Base-by-base conservation (phyloP, 2,329 filamentous ascomycete genomes). In the Colletotrichum gloeosporioides region DNA sequence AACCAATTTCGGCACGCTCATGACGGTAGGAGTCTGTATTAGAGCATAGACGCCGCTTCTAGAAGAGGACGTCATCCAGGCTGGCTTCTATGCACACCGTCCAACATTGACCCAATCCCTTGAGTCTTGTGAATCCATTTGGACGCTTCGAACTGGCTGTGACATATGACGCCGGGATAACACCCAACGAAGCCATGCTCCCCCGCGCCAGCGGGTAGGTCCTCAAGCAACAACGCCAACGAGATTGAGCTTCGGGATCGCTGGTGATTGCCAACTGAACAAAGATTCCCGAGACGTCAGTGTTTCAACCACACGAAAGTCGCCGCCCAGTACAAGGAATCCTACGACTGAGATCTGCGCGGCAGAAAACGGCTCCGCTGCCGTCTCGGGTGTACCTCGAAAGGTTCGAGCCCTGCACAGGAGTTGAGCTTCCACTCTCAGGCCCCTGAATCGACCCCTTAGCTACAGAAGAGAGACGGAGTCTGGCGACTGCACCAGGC, bases 361-460 rank as follows among this genome's bases (percentile, higher is more conserved):
- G 39, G 16, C 4, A 44, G 16, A 1, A 10, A n/a, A 6, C 8
- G 39, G 16, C 10, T 44, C 4, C 39, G 4, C 39, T n/a, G 4
- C 6, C 39, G 6, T 3, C 8, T n/a, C 16, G 39, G 8, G 36
- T 39, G 36, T 4, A 5, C 8, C 2, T 39, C 15, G 4, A 39
- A 16, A 0, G 36, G 8, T 44, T 44, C 8, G 39, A 44, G 0
- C 18, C 39, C 0, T 44, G 18, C 2, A 16, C 18, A 44, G 0
- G 1, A 44, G 36, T 18, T 18, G 16, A n/a, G 4, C 0, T 5
- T 10, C 0, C 16, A 44, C 8, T 44, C 16, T 15, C 0, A 44
- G 2, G 1, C 3, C 4, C 36, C 16, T 44, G 4, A 44, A 44
- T n/a, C 0, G 16, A 6, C 0, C 39, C 1, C 16, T 18, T 4